Conservation (phyloP, 2,329 filamentous ascomycete species). For the Ceratocystis papillata region DNA sequence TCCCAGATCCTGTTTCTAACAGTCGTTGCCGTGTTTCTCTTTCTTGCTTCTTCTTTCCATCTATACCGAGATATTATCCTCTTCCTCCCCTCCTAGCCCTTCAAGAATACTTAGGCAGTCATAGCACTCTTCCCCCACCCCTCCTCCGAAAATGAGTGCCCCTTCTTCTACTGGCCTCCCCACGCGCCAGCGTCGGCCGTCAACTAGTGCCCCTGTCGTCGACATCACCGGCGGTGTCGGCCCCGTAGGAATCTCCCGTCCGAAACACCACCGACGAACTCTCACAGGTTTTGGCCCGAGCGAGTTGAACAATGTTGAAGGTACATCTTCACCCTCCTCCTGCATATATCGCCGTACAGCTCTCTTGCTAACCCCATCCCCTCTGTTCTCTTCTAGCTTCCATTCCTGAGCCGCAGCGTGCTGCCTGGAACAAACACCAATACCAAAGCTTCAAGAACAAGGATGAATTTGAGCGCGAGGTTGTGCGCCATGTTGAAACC, state of each 20-base stretch:
- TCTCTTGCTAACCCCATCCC: not conserved
- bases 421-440: constrained; percentile 58
- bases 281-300: constrained; percentile 81
- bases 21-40: not conserved
- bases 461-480: constrained; percentile 76
- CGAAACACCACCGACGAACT: constrained; percentile 87
- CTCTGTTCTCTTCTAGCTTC: constrained; percentile 39
- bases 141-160: constrained; percentile 25
- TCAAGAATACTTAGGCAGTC: too few species aligned
- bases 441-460: constrained; percentile 61
- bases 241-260: constrained; percentile 72
- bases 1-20: not conserved
- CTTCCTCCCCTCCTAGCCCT: not conserved
- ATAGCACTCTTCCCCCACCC: not conserved
- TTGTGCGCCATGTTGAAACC: constrained; percentile 91
- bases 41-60: constrained; percentile 3
- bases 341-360: constrained; percentile 6
- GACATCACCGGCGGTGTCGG: constrained; percentile 78
- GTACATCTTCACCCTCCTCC: constrained; percentile 36
- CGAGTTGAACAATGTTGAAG: constrained; percentile 91
- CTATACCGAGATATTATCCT: not conserved
- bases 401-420: constrained; percentile 80
- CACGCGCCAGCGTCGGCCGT: constrained; percentile 69
- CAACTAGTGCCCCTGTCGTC: constrained; percentile 68
- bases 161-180: constrained; percentile 31